Evolutionary conservation across 768 basidiomycete species (phyloP).

Genomic region (Boletus patriciae): DNA sequence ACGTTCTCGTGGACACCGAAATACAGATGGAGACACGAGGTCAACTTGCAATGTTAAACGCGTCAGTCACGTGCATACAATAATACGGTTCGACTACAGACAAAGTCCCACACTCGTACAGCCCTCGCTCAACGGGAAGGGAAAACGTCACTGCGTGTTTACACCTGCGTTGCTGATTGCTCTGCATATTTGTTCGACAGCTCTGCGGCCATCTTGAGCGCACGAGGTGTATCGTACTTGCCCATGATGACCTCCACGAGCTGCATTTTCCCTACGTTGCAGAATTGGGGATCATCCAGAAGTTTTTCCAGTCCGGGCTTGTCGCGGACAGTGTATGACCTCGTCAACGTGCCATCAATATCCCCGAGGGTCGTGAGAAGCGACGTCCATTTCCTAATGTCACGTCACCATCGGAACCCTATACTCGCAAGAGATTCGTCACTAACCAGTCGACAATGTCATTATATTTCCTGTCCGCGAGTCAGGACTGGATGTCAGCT

Average conservation of each 20-base stretch:
- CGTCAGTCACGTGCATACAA: slow-evolving; percentile 29
- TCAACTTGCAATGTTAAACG: slow-evolving; percentile 17
- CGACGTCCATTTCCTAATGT: slow-evolving; percentile 58
- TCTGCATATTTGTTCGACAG: slow-evolving; percentile 17
- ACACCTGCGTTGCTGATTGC: slow-evolving; percentile 22
- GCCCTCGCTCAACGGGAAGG: not conserved
- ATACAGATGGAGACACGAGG: not conserved
- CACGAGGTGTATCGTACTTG: slow-evolving; percentile 66
- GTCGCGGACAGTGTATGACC: slow-evolving; percentile 65
- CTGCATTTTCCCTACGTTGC: slow-evolving; percentile 63
- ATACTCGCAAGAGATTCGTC: not conserved
- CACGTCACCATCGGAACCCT: not conserved
- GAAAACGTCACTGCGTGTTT: not conserved
- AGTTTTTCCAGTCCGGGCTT: slow-evolving; percentile 68
- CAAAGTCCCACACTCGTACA: slow-evolving; percentile 2
- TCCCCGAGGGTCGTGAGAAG: slow-evolving; percentile 63
- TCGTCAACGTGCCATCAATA: slow-evolving; percentile 44
- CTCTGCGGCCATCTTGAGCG: slow-evolving; percentile 54
- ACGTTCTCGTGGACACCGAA: not conserved
- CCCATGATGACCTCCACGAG: slow-evolving; percentile 82
- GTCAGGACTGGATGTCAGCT: not conserved
- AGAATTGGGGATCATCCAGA: slow-evolving; percentile 63
- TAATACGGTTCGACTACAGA: not conserved
- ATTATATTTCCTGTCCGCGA: slow-evolving; percentile 66
- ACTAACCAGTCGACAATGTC: slow-evolving; percentile 73